These are phyloP conservation scores for Aspergillus amoenus DNA, from an alignment of 2,329 filamentous ascomycete genomes.

Conservation along the genomic window DNA sequence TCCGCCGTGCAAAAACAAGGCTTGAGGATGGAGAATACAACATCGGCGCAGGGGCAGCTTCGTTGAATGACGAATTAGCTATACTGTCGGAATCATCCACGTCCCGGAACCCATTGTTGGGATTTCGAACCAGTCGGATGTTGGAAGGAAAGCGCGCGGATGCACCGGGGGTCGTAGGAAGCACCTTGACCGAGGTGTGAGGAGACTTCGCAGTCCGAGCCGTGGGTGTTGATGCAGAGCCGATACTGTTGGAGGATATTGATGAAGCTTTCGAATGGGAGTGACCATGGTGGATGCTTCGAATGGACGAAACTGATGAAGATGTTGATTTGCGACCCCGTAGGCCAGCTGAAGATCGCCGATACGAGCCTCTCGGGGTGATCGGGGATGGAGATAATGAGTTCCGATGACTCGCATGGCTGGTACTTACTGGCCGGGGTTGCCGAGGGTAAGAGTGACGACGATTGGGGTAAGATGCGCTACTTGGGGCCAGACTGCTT, in stretches of 20 bases:
- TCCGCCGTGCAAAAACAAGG: slow-evolving; percentile 48
- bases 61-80: slow-evolving; percentile 38
- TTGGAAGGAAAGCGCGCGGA: slow-evolving; percentile 75
- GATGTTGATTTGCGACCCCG: slow-evolving; percentile 94
- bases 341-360: slow-evolving; percentile 78
- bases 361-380: slow-evolving; percentile 82
- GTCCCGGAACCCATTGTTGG: slow-evolving; percentile 29
- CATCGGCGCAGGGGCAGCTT: slow-evolving; percentile 36
- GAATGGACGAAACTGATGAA: slow-evolving; percentile 88
- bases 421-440: slow-evolving; percentile 36
- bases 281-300: slow-evolving; percentile 85
- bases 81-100: slow-evolving; percentile 22
- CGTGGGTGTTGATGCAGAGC: slow-evolving; percentile 67
- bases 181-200: slow-evolving; percentile 90
- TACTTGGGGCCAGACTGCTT: slow-evolving; percentile 44
- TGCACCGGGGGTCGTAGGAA: slow-evolving; percentile 81
- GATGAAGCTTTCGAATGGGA: slow-evolving; percentile 93
- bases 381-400: slow-evolving; percentile 84
- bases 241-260: slow-evolving; percentile 77
- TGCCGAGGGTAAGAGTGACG: slow-evolving; percentile 43
- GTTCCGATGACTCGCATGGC: slow-evolving; percentile 54
- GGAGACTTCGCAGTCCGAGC: slow-evolving; percentile 70
- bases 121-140: slow-evolving; percentile 73
- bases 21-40: slow-evolving; percentile 43
- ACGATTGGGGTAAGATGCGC: slow-evolving; percentile 42